Conservation (phyloP, 305 asterid species). For the Fraxinus paxiana region DNA sequence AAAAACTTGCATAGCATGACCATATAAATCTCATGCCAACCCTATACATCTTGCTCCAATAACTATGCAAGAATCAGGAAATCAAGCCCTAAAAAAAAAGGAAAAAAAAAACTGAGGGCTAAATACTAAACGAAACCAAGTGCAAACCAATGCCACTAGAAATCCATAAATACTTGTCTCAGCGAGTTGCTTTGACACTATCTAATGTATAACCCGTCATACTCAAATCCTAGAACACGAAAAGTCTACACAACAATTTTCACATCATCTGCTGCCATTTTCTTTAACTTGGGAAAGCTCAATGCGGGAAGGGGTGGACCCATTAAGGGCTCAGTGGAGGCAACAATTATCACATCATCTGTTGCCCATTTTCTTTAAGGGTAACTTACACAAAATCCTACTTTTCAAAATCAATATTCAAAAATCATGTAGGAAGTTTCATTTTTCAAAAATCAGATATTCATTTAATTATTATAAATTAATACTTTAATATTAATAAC, state of each 20-base stretch:
- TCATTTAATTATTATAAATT: too few species aligned
- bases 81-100: background rate
- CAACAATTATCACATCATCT: too few species aligned
- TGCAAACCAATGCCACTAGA: background rate
- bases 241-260: conserved; percentile 18
- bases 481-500: too few species aligned
- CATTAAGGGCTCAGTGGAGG: too few species aligned
- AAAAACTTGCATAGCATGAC: background rate
- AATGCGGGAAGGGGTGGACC: conserved; percentile 14
- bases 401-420: too few species aligned
- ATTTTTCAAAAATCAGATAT: too few species aligned
- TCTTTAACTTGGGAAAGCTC: conserved; percentile 38
- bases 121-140: background rate
- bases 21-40: conserved; percentile 11
- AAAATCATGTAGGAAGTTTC: too few species aligned
- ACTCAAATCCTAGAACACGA: conserved; percentile 22
- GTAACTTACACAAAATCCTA: too few species aligned
- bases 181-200: conserved; percentile 71
- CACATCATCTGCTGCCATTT: conserved; percentile 39
- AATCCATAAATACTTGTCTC: conserved; percentile 39
- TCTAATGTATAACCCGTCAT: conserved; percentile 35
- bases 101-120: background rate
- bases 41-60: conserved; percentile 10
- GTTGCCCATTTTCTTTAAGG: too few species aligned
- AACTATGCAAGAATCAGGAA: conserved; percentile 9